Base-by-base conservation (phyloP, 768 basidiomycete species). In the Amanita polypyramis region DNA sequence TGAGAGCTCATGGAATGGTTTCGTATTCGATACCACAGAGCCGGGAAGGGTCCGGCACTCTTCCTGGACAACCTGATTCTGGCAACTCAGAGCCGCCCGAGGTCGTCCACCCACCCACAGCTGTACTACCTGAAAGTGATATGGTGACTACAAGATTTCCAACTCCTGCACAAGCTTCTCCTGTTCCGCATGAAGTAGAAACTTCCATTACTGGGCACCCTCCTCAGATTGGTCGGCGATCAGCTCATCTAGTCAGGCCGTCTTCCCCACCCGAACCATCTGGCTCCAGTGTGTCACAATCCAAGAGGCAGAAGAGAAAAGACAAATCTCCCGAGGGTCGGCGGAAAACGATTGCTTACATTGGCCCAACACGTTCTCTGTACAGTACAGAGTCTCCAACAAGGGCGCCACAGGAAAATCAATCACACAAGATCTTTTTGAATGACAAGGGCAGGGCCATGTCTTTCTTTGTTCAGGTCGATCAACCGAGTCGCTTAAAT, bases 381-480 rank as follows among this genome's bases (percentile, higher is more conserved):
- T 29, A 48, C 23, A n/a, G 15, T 19, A 8, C 46, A 4, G 29
- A 42, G 17, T 34, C 47, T 33, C 39, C 47, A 2, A 4, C 14
- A 12, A 17, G 25, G 8, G 10, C n/a, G 5, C 19, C 47, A 8
- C 14, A 21, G 17, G 21, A n/a, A 21, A 15, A 32, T 47, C 52
- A 49, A 34, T 45, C 38, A 15, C 58, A 58, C 20, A 62, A 65
- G 37, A 56, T 82, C 19, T 83, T 85, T 49, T 60, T 57, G 19
- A 62, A 62, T 0, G 58, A 60, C 19, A 56, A 63, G 29, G 81
- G 76, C 2, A 55, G 62, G 43, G 64, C 72, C 0, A 55, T 79
- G 39, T 59, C 64, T 10, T 85, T 86, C 54, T 84, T 76, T 54
- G 79, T 86, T 30, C 81, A 84, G 57, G 66, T 85, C n/a, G 81